These are phyloP conservation scores for Ballota nigra DNA, from an alignment of 257 asterid species.

Conservation along the genomic window DNA sequence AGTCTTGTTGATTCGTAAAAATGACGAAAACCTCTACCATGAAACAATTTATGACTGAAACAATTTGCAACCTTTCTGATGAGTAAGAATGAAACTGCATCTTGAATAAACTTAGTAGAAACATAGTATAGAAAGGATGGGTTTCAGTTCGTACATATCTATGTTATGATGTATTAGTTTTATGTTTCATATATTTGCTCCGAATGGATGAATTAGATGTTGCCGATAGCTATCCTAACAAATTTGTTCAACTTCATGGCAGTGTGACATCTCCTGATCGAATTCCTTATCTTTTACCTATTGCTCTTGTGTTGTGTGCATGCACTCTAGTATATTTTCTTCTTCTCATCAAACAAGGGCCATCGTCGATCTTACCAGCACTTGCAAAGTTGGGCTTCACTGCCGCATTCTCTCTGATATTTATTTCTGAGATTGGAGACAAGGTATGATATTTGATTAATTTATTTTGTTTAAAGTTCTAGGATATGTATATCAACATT, in stretches of 20 bases:
- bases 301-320: slow-evolving; percentile 75
- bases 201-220: too few relatives aligned
- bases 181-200: too few relatives aligned
- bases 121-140: background rate
- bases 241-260: too few relatives aligned
- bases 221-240: too few relatives aligned
- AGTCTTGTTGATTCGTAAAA: background rate
- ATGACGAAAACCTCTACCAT: too few relatives aligned
- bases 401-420: slow-evolving; percentile 87
- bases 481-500: too few relatives aligned
- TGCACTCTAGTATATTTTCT: slow-evolving; percentile 58
- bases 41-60: too few relatives aligned
- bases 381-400: slow-evolving; percentile 88
- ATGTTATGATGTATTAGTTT: background rate
- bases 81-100: too few relatives aligned
- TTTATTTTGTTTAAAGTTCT: too few relatives aligned
- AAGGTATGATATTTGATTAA: too few relatives aligned
- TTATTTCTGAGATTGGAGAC: slow-evolving; percentile 94
- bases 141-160: background rate
- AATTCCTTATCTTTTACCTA: slow-evolving; percentile 66
- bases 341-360: slow-evolving; percentile 60
- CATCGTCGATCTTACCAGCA: slow-evolving; percentile 69
- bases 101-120: background rate
- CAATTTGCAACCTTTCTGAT: too few relatives aligned
- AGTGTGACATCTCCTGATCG: too few relatives aligned